A percentile compares a stretch with the other conserved stretches of the same genome.
Conservation (phyloP, 163 green algal species). For the Chlamydomonas reinhardtii region DNA sequence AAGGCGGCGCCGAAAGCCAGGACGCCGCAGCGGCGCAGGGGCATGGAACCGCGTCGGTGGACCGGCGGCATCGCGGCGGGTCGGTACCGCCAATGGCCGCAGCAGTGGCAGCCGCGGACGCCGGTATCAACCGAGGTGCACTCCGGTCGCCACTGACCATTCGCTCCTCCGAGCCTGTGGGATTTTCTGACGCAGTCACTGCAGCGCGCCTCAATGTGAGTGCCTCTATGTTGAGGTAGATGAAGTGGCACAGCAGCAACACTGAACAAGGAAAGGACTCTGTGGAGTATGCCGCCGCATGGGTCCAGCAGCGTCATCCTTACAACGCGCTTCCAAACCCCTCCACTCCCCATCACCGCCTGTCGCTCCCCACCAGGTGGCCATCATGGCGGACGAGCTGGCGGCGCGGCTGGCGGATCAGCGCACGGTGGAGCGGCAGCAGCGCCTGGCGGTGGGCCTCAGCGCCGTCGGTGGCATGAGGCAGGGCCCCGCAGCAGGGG, state of each 20-base stretch:
- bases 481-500: too few species aligned
- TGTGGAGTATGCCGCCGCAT: too few species aligned
- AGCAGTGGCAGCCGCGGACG: not conserved
- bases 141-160: constrained; percentile 20
- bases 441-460: not conserved
- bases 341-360: not conserved
- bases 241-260: too few species aligned
- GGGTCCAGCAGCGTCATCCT: too few species aligned
- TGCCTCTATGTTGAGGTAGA: too few species aligned
- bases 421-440: not conserved
- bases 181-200: constrained; percentile 33
- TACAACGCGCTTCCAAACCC: not conserved
- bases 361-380: not conserved
- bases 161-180: constrained; percentile 25
- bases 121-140: not conserved
- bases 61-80: not conserved
- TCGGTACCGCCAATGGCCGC: not conserved
- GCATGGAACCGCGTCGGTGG: too few species aligned
- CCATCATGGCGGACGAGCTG: constrained; percentile 44
- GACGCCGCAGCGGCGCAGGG: too few species aligned
- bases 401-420: not conserved
- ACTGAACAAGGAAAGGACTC: too few species aligned
- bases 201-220: constrained; percentile 35
- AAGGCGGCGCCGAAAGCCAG: too few species aligned
- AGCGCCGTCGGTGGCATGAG: too few species aligned